Conservation (phyloP, 1,284 basidiomycete species). For the Phaffia rhodozyma region DNA sequence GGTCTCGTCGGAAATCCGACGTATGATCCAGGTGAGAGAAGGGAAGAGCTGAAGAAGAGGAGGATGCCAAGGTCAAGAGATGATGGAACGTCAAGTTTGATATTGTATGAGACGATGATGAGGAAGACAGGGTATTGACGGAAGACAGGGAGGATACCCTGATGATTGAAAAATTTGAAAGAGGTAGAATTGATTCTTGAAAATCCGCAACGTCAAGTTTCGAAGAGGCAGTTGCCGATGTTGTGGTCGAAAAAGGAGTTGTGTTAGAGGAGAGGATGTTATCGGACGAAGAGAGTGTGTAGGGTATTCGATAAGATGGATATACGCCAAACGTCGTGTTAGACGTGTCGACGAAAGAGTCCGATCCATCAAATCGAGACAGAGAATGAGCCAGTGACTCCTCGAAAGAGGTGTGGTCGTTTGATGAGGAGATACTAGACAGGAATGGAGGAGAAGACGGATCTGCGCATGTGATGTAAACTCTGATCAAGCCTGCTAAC, state of each 20-base stretch:
- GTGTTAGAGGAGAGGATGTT: background rate
- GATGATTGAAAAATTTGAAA: conserved; percentile 6
- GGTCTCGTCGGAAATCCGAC: conserved; percentile 42
- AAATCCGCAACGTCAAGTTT: no score
- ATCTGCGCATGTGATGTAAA: conserved; percentile 20
- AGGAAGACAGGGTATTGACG: conserved; percentile 44
- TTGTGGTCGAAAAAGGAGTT: background rate
- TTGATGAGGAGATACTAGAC: background rate
- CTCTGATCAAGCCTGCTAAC: conserved; percentile 18
- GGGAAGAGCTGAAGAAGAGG: conserved; percentile 37
- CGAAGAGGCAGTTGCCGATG: background rate
- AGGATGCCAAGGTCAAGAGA: conserved; percentile 41
- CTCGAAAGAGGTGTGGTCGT: background rate
- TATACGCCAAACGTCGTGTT: background rate
- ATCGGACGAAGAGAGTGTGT: background rate
- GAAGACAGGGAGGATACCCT: background rate
- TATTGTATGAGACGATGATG: conserved; percentile 35
- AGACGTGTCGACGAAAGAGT: background rate
- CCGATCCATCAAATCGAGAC: background rate
- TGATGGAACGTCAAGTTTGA: conserved; percentile 51
- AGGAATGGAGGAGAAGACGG: conserved; percentile 8
- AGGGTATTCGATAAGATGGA: background rate
- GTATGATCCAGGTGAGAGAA: conserved; percentile 36
- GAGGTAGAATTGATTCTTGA: background rate
- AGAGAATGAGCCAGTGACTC: background rate